phyloP scores from a whole-genome alignment of 345 rosid genomes.

The Citrus trifoliata region DNA sequence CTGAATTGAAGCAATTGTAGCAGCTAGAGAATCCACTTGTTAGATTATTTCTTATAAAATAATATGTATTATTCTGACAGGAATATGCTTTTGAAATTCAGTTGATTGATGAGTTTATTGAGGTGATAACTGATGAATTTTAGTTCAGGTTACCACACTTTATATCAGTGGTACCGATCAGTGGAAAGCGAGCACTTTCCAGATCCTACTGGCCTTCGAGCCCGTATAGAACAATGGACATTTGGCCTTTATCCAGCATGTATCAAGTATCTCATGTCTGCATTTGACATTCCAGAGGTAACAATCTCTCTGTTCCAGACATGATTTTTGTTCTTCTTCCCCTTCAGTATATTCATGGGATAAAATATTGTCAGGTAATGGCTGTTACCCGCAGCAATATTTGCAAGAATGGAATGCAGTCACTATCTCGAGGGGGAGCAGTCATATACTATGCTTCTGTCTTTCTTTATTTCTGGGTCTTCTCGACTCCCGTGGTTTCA shows the following conservation, averaged over 20 bases:
- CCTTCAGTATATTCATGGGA: conserved; percentile 11
- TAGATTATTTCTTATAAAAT: too few relatives aligned
- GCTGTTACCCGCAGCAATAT: conserved; percentile 88
- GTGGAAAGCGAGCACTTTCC: conserved; percentile 98
- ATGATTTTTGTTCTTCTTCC: not conserved
- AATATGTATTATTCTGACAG: not conserved
- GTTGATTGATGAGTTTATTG: conserved; percentile 4
- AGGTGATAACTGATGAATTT: conserved; percentile 8
- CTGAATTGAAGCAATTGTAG: too few relatives aligned
- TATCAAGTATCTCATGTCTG: conserved; percentile 98
- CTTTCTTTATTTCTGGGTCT: conserved; percentile 98
- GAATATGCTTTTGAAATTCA: not conserved
- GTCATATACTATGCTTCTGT: conserved; percentile 86
- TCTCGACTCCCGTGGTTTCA: conserved; percentile 95
- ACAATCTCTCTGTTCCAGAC: conserved; percentile 5
- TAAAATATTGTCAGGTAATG: conserved; percentile 64
- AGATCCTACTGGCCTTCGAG: conserved; percentile 97
- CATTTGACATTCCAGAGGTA: conserved; percentile 99
- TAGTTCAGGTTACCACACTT: conserved; percentile 79
- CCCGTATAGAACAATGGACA: conserved; percentile 97
- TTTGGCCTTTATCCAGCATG: conserved; percentile 98
- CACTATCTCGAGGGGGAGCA: conserved; percentile 84
- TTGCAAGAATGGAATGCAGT: conserved; percentile 74
- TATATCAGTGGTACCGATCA: conserved; percentile 91
- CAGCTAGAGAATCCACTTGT: too few relatives aligned